A percentile compares a stretch with the other conserved stretches of the same genome.
Evolutionary conservation across 495 filamentous ascomycete species (phyloP).

Genomic region (Thermothielavioides terrestris): DNA sequence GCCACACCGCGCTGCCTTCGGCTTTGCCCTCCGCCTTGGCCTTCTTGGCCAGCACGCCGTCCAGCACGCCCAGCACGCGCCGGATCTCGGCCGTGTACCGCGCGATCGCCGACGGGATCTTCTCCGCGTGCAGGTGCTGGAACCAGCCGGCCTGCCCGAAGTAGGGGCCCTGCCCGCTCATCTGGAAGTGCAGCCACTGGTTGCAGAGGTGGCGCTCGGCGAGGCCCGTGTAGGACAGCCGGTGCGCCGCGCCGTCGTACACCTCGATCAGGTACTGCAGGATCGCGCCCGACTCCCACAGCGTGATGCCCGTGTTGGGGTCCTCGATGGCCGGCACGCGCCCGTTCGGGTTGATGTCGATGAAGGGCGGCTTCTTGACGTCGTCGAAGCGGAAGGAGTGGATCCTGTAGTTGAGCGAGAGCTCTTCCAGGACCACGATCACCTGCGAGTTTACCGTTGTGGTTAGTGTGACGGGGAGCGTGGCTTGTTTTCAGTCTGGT

Average conservation of each 20-base stretch:
- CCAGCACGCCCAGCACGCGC: constrained; percentile 51
- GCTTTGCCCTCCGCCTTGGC: background rate
- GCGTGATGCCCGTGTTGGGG: constrained; percentile 53
- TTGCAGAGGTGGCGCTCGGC: constrained; percentile 44
- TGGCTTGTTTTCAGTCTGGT: no score
- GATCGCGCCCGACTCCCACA: constrained; percentile 72
- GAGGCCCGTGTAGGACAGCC: constrained; percentile 43
- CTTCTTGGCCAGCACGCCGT: constrained; percentile 44
- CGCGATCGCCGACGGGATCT: constrained; percentile 48
- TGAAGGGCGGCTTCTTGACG: constrained; percentile 49
- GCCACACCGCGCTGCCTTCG: constrained; percentile 29
- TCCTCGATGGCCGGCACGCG: constrained; percentile 57
- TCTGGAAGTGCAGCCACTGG: constrained; percentile 61
- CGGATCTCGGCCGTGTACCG: constrained; percentile 53
- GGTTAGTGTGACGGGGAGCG: no score
- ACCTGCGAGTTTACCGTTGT: no score
- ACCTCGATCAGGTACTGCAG: constrained; percentile 61
- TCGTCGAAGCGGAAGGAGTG: constrained; percentile 36
- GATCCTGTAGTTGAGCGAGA: constrained; percentile 47
- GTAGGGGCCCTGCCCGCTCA: constrained; percentile 60
- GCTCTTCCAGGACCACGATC: constrained; percentile 52
- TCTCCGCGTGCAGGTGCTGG: constrained; percentile 44
- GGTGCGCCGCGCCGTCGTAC: constrained; percentile 59
- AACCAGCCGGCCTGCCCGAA: constrained; percentile 51
- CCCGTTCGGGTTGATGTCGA: constrained; percentile 62